A percentile compares a stretch with the other conserved stretches of the same genome.
These are phyloP conservation scores for Leishmania tarentolae DNA, from an alignment of 208 protist species.

Conservation along the genomic window DNA sequence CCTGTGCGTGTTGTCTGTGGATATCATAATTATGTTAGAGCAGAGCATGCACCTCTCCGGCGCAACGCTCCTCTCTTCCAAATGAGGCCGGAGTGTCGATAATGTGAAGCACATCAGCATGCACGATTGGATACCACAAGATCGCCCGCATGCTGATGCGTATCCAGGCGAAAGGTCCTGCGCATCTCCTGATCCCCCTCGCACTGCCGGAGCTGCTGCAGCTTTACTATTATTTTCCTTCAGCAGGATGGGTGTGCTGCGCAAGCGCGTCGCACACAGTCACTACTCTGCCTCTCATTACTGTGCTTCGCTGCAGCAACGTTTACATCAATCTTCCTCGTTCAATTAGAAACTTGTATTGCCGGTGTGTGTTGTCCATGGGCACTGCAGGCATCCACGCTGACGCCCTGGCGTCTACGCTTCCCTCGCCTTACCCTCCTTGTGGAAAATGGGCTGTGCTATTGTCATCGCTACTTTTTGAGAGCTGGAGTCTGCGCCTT, in stretches of 20 bases:
- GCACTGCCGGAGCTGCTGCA: too few species aligned
- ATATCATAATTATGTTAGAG: slow-evolving; percentile 14
- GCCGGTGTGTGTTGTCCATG: neutral
- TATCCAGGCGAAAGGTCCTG: too few species aligned
- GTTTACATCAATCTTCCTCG: neutral
- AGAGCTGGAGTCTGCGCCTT: neutral
- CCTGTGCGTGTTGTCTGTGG: slow-evolving; percentile 11
- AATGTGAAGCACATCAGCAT: neutral
- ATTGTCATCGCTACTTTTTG: neutral
- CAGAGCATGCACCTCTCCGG: slow-evolving; percentile 27
- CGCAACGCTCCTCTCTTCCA: neutral
- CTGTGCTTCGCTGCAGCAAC: neutral
- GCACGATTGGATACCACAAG: neutral
- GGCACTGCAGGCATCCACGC: neutral
- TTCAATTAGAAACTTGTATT: neutral
- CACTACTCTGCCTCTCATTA: neutral
- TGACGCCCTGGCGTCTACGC: neutral
- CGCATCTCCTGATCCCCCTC: too few species aligned
- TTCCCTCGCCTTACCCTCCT: neutral
- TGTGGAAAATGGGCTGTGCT: neutral
- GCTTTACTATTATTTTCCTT: neutral
- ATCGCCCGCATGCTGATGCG: neutral
- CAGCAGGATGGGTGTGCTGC: neutral
- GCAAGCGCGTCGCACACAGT: too few species aligned
- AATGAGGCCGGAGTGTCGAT: neutral